Evolutionary conservation across 1,139 yeast species (phyloP).

Genomic region (Candida tropicalis): DNA sequence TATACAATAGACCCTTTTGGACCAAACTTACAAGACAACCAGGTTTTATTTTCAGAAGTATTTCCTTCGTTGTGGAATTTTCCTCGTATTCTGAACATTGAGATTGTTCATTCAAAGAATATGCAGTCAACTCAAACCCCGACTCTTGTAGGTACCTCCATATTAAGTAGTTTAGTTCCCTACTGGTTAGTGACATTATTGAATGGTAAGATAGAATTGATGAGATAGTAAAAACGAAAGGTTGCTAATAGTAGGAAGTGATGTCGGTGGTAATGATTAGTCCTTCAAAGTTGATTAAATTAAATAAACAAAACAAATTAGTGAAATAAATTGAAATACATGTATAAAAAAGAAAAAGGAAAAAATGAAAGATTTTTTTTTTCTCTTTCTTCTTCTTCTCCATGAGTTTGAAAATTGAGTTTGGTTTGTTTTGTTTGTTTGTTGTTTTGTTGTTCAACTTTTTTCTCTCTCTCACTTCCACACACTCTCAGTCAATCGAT

Average conservation of each 20-base stretch:
- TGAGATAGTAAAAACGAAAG: background rate
- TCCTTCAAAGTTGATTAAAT: too few species aligned
- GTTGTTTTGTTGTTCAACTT: constrained; percentile 4
- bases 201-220: constrained; percentile 12
- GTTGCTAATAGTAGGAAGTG: background rate
- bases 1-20: constrained; percentile 81
- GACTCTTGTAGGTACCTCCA: constrained; percentile 94
- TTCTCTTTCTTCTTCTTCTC: constrained; percentile 3
- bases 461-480: background rate
- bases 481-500: background rate
- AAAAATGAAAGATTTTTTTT: background rate
- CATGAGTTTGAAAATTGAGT: too few species aligned
- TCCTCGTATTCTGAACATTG: constrained; percentile 61
- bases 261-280: too few species aligned
- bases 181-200: constrained; percentile 77
- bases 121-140: constrained; percentile 79
- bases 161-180: constrained; percentile 84
- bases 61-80: constrained; percentile 37
- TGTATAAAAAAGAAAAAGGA: too few species aligned
- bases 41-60: constrained; percentile 52
- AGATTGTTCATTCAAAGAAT: constrained; percentile 79
- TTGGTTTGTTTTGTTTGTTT: background rate
- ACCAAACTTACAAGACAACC: constrained; percentile 82
- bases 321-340: too few species aligned
- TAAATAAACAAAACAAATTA: too few species aligned